phyloP scores from a whole-genome alignment of 2,329 filamentous ascomycete species.

The Exophiala alcalophila region DNA sequence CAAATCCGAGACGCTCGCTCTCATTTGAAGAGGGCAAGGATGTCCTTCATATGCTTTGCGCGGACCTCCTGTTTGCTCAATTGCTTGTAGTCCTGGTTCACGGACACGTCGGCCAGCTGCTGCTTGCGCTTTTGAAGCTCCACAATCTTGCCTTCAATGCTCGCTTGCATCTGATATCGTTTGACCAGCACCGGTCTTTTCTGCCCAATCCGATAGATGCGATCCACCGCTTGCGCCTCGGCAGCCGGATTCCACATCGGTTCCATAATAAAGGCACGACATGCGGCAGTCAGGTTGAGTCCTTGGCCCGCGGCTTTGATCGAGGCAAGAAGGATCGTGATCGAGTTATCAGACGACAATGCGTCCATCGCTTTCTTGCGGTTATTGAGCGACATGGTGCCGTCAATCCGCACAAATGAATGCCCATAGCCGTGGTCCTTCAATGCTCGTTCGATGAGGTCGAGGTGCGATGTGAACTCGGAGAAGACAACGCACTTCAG shows the following conservation, averaged over 20 bases:
- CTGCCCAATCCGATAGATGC: constrained; percentile 87
- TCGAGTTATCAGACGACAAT: constrained; percentile 68
- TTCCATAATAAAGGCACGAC: constrained; percentile 93
- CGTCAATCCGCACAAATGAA: constrained; percentile 77
- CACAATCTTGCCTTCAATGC: constrained; percentile 93
- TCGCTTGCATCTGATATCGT: constrained; percentile 83
- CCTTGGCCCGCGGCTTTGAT: constrained; percentile 90
- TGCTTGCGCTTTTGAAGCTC: constrained; percentile 89
- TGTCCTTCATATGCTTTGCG: constrained; percentile 30
- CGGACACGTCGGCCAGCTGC: constrained; percentile 80
- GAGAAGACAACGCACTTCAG: constrained; percentile 95
- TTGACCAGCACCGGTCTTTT: constrained; percentile 82
- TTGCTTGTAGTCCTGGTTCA: constrained; percentile 57
- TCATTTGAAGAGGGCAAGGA: constrained; percentile 31
- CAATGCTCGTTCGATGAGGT: constrained; percentile 83
- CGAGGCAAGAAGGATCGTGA: constrained; percentile 83
- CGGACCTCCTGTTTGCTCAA: constrained; percentile 30
- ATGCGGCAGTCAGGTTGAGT: constrained; percentile 83
- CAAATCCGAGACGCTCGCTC: background rate
- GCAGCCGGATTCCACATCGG: constrained; percentile 96
- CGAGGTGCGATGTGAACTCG: constrained; percentile 91
- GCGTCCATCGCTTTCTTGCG: constrained; percentile 72
- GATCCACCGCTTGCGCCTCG: constrained; percentile 90
- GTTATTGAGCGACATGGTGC: constrained; percentile 74
- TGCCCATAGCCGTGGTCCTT: constrained; percentile 65